phyloP scores from a whole-genome alignment of 2,329 filamentous ascomycete species.

The Clonostachys byssicola region DNA sequence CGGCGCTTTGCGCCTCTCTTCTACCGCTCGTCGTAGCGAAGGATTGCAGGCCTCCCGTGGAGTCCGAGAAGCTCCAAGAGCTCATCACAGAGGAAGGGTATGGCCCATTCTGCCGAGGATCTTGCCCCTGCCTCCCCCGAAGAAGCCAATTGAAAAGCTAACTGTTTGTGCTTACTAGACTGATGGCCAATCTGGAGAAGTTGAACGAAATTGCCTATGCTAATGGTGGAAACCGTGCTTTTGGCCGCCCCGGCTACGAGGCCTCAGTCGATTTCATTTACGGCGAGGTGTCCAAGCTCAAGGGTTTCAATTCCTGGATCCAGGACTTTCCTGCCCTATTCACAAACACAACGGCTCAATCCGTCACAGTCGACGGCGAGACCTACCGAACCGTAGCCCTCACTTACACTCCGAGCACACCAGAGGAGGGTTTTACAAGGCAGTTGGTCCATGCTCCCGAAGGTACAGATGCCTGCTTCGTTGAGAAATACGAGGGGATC shows the following conservation, averaged over 20 bases:
- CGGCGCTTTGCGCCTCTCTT: neutral
- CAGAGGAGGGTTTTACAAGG: constrained; percentile 17
- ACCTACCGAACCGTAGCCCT: constrained; percentile 16
- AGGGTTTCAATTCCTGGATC: constrained; percentile 31
- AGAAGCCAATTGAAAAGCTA: neutral
- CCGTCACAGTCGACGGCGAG: constrained; percentile 22
- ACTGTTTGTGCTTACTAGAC: constrained; percentile 14
- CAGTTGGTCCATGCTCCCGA: constrained; percentile 17
- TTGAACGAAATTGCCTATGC: constrained; percentile 40
- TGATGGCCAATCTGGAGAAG: constrained; percentile 38
- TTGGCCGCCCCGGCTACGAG: constrained; percentile 42
- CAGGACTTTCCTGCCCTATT: constrained; percentile 41
- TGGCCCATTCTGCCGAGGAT: neutral
- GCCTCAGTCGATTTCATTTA: constrained; percentile 46
- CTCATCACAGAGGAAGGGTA: constrained; percentile 30
- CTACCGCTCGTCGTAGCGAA: constrained; percentile 2
- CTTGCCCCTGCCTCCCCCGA: neutral
- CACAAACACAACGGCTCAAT: constrained; percentile 42
- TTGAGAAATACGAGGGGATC: constrained; percentile 14
- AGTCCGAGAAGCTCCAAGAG: constrained; percentile 31
- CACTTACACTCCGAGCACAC: constrained; percentile 21
- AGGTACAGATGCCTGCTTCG: constrained; percentile 15
- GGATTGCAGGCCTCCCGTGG: constrained; percentile 8
- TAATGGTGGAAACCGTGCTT: constrained; percentile 49
- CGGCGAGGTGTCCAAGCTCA: constrained; percentile 33